Base-by-base conservation (phyloP, 192 early-diverging fungal species). In the Thamnidium elegans region DNA sequence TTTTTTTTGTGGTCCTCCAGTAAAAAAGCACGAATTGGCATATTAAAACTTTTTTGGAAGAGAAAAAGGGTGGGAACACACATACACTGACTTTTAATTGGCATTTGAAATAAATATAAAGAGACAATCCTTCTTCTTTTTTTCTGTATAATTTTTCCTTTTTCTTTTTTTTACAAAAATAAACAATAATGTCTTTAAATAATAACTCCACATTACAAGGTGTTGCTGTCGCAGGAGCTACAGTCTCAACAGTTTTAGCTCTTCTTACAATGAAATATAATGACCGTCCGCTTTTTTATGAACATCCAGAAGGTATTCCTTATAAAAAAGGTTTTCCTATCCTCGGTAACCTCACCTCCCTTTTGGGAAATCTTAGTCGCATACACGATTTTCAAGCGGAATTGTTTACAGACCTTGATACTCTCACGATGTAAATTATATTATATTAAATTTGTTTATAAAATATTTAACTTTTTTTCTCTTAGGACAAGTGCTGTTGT, bases 211-310 rank as follows among this genome's bases (percentile, higher is more conserved):
- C 43, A 19, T 14, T 59, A 8, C 36, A 59, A 59, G 23, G 21
- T 45, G 39, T 59, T 44, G 58, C 46, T 10, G 15, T 68, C 14
- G 50, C 59, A 4, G 8, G 58, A 32, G 59, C 39, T 23, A 31
- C 59, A 11, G 17, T 44, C 10, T 32, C 48, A 3, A 44, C 59
- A 4, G 34, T 44, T 5, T 4, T 67, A 4, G 60, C 44, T 55
- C 4, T 63, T 3, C 31, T 72, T 11, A 56, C 65, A 6, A 39
- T 66, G 52, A 67, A 51, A 23, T 72, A 72, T 19, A 65, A 65
- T 34, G 70, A 72, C 31, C 65, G 64, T 26, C 58, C 70, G 4
- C 21, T 44, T 4, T 72, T 72, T 44, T 45, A 60, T 42, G 51
- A 72, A 19, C 50, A 62, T 7, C 65, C 56, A 4, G 34, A 51